These are phyloP conservation scores for Xylaria scruposa DNA, from an alignment of 495 filamentous ascomycete genomes.

Conservation along the genomic window DNA sequence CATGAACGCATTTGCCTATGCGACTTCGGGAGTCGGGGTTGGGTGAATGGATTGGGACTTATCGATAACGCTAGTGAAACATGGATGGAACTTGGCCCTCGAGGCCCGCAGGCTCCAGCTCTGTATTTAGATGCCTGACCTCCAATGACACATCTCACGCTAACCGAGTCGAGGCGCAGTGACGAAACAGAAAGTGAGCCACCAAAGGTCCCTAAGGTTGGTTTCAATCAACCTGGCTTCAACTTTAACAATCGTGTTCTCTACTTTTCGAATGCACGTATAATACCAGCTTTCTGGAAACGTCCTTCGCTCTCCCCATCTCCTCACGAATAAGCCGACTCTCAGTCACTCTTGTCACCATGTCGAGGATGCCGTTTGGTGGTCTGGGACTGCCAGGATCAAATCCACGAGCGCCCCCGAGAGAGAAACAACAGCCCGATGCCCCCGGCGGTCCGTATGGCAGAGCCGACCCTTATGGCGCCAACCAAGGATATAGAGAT, in stretches of 20 bases:
- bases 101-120: not conserved
- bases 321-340: not conserved
- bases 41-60: too few species aligned
- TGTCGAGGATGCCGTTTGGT: slow-evolving; percentile 28
- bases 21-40: too few species aligned
- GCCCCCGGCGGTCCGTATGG: slow-evolving; percentile 15
- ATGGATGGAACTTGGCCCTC: not conserved
- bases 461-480: slow-evolving; percentile 11
- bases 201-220: not conserved
- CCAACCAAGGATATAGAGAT: slow-evolving; percentile 25
- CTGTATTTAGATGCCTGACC: not conserved
- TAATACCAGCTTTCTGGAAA: not conserved
- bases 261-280: not conserved
- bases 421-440: slow-evolving; percentile 23
- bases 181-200: slow-evolving; percentile 15
- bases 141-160: slow-evolving; percentile 1
- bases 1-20: too few species aligned
- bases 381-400: slow-evolving; percentile 23
- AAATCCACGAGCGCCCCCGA: slow-evolving; percentile 19
- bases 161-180: slow-evolving; percentile 19
- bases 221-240: slow-evolving; percentile 14
- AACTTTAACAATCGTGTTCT: too few species aligned
- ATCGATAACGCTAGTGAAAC: slow-evolving; percentile 16
- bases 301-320: not conserved
- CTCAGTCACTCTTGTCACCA: not conserved